Base-by-base conservation (phyloP, 2,329 filamentous ascomycete genomes). In the Hypoxylon sp. region DNA sequence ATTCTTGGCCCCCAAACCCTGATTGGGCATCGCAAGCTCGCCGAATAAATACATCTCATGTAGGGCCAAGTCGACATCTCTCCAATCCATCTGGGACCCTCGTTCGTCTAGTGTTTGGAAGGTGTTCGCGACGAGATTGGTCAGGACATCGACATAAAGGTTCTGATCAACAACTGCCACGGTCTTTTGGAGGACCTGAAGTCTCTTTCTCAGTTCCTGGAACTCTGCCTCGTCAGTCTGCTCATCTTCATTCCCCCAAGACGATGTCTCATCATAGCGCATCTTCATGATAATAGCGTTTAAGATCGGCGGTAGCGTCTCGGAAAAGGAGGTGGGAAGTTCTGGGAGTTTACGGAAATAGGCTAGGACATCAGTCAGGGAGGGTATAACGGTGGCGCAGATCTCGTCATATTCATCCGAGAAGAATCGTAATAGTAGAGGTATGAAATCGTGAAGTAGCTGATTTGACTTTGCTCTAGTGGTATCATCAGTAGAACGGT, bases 391-490 rank as follows among this genome's bases (percentile, higher is more conserved):
- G 11, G 93, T 96, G 36, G 94, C 97, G 84, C 96, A 98, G 73
- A 99, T 91, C 82, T 99, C 96, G 79, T 99, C 96, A 79, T 97
- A 99, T 78, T 99, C 94, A 80, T 99, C 96, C 23, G 94, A 92
- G 81, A 99, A 98, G 84, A 98, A 98, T 41, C 95, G 92, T 55
- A 99, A 84, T 11, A 98, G 86, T 73, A 94, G 91, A 0, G 94
- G 93, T 28, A 97, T 84, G 78, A 98, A 98, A 43, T 89, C 87
- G 76, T 92, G 91, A 58, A 98, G 85, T 65, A 97, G 87, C 73
- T 91, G 90, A 73, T 96, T 93, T 55, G 96, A 95, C 74, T 90
- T 91, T 49, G 87, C 85, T 73, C 89, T 90, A 25, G 89, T 90
- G 46, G 89, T 85, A 28, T 89, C 85, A 68, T 89, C 86, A 46